Evolutionary conservation across 805 yeast genomes (phyloP).

Genomic region (Ogataea allantospora): DNA sequence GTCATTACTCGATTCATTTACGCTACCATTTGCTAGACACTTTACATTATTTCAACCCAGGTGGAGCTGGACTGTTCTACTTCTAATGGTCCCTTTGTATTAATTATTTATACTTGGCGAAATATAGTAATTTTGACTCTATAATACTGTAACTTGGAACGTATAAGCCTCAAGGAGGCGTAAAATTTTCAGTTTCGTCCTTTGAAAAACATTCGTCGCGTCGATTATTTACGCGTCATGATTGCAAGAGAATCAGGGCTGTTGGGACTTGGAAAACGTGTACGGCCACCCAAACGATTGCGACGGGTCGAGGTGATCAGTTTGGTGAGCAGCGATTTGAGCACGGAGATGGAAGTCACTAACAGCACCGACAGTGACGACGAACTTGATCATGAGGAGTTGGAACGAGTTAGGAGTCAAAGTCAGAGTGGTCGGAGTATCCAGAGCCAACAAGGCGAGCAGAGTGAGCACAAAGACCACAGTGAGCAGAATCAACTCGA

Average conservation of each 20-base stretch:
- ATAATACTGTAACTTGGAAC: no score
- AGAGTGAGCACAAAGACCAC: background rate
- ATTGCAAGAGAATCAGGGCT: constrained; percentile 8
- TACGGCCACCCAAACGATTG: constrained; percentile 6
- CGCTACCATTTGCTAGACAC: constrained; percentile 12
- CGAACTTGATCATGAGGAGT: constrained; percentile 4
- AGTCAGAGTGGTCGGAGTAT: no score
- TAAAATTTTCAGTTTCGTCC: no score
- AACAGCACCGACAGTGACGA: constrained; percentile 12
- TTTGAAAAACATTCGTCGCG: constrained; percentile 6
- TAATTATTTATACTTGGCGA: constrained; percentile 18
- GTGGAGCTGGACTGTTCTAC: constrained; percentile 8
- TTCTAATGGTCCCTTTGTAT: constrained; percentile 14
- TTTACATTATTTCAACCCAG: constrained; percentile 6
- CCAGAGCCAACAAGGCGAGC: constrained; percentile 3
- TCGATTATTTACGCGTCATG: constrained; percentile 7
- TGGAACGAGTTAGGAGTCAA: background rate
- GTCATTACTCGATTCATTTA: constrained; percentile 4
- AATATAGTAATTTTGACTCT: background rate
- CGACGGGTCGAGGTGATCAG: constrained; percentile 6
- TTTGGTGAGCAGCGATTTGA: constrained; percentile 2
- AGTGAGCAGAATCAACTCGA: background rate
- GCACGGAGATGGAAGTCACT: constrained; percentile 11
- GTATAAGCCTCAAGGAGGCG: background rate
- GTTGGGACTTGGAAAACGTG: constrained; percentile 2